These are phyloP conservation scores for Trichoderma reesei DNA, from an alignment of 495 filamentous ascomycete genomes.

Conservation along the genomic window DNA sequence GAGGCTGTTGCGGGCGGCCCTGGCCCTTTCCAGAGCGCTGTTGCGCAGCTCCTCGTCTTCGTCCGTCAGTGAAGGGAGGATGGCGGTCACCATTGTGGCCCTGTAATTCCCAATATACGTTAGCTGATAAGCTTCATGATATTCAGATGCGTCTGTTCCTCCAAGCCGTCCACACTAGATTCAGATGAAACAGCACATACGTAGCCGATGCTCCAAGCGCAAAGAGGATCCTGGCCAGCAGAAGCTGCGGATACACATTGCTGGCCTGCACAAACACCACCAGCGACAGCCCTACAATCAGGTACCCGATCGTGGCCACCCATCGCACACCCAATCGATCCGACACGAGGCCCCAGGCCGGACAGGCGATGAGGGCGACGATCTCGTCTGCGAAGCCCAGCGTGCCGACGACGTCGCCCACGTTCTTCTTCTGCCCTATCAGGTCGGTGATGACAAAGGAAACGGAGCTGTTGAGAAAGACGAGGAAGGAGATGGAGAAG, in stretches of 20 bases:
- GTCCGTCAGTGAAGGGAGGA: slow-evolving; percentile 75
- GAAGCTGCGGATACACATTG: slow-evolving; percentile 82
- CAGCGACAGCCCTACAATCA: slow-evolving; percentile 64
- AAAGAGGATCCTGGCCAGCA: slow-evolving; percentile 80
- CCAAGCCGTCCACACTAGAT: not conserved
- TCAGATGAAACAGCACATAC: slow-evolving; percentile 28
- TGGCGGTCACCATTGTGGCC: slow-evolving; percentile 94
- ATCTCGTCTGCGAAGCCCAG: slow-evolving; percentile 94
- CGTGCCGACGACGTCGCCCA: slow-evolving; percentile 86
- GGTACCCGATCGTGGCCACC: slow-evolving; percentile 70
- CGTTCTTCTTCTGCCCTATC: slow-evolving; percentile 61
- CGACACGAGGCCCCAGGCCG: slow-evolving; percentile 82
- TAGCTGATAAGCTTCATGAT: not conserved
- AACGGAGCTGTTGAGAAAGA: slow-evolving; percentile 90
- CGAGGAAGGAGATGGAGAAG: slow-evolving; percentile 93
- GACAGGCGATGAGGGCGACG: slow-evolving; percentile 82
- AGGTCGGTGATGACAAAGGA: slow-evolving; percentile 92
- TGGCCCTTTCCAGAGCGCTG: slow-evolving; percentile 16
- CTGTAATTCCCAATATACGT: slow-evolving; percentile 21
- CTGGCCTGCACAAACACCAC: slow-evolving; percentile 73
- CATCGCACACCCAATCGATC: slow-evolving; percentile 80
- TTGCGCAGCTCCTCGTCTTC: slow-evolving; percentile 18
- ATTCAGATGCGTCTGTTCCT: not conserved
- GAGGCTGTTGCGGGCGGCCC: not conserved
- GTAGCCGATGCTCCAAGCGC: slow-evolving; percentile 83